These are phyloP conservation scores for Aspergillus aculeatinus DNA, from an alignment of 2,329 filamentous ascomycete genomes.

Conservation along the genomic window DNA sequence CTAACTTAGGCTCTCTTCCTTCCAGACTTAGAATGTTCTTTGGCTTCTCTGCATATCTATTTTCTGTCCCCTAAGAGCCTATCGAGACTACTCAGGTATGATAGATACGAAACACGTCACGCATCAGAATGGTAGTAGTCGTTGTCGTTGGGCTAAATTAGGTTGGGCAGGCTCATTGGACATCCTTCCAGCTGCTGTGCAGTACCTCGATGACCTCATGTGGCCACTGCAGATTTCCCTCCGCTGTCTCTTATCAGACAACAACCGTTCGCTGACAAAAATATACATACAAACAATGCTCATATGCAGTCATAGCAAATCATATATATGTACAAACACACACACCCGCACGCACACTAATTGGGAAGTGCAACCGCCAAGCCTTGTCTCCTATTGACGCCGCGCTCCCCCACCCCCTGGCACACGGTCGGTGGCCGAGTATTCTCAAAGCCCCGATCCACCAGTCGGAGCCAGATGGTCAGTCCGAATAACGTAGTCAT, in stretches of 20 bases:
- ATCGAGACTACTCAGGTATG: too few relatives aligned
- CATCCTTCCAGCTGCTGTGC: too few relatives aligned
- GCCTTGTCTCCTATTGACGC: background rate
- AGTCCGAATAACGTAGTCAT: conserved; percentile 42
- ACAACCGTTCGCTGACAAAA: background rate
- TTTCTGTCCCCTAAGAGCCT: too few relatives aligned
- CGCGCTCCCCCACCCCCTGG: background rate
- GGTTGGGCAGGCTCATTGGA: too few relatives aligned
- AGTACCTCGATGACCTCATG: too few relatives aligned
- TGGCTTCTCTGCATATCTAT: background rate
- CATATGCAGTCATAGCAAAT: conserved; percentile 2
- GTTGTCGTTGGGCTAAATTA: too few relatives aligned
- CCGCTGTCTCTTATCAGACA: background rate
- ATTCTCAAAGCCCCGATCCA: background rate
- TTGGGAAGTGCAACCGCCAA: background rate
- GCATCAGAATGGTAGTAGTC: too few relatives aligned
- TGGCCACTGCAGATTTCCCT: background rate
- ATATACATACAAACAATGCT: background rate
- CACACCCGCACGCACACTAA: background rate
- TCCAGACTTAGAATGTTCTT: background rate
- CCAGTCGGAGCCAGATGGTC: conserved; percentile 31
- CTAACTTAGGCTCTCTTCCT: too few relatives aligned
- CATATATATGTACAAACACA: background rate
- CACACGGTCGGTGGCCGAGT: background rate
- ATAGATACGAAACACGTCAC: too few relatives aligned